Evolutionary conservation across 164 flowering plant genomes (phyloP), one percentile per base, ranked within the genome.

Genomic region (Warburgia ugandensis): DNA sequence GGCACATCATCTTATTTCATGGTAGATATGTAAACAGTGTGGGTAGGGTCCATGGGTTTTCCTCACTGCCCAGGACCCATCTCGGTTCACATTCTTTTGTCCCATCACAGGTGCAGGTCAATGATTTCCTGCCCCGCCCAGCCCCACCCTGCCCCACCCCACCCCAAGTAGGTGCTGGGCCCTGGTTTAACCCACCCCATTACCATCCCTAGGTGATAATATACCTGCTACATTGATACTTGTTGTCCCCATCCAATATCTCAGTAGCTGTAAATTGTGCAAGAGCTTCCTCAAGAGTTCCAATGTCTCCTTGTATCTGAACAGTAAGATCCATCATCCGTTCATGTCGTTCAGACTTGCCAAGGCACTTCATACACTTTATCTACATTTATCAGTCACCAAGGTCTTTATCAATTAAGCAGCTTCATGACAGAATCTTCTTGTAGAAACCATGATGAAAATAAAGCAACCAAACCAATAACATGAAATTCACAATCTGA

Each of bases 251-350:
- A 76, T 88, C 98, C 67, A 92, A 64, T 50, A 66, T 72, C 66
- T 92, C 98, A 30, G 86, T 70, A 8, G 71, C 54, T 2, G 98
- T 85, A 58, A 83, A 92, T 54, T 69, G 65, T 45, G 51, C 46
- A 41, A 92, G 76, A 25, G 98, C 98, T 48, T 84, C 94, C 63
- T 92, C 96, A 42, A 92, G 66, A 38, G 78, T 80, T 39, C 73
- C 77, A 52, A 92, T 77, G 37, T 81, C 79, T 45, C 98, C 98
- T 19, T 72, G 81, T 58, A 92, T 87, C 71, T 85, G 95, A 46
- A 92, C 87, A 25, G 96, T 77, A 35, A 92, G 86, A 74, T 92
- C 96, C 96, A 92, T 80, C 73, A 88, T 83, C 50, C 83, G 74
- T 53, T 92, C 98, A 47, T 72, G 76, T 48, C 73, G 65, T 58